Conservation (phyloP, 495 filamentous ascomycete species). For the Penicillium lagena region DNA sequence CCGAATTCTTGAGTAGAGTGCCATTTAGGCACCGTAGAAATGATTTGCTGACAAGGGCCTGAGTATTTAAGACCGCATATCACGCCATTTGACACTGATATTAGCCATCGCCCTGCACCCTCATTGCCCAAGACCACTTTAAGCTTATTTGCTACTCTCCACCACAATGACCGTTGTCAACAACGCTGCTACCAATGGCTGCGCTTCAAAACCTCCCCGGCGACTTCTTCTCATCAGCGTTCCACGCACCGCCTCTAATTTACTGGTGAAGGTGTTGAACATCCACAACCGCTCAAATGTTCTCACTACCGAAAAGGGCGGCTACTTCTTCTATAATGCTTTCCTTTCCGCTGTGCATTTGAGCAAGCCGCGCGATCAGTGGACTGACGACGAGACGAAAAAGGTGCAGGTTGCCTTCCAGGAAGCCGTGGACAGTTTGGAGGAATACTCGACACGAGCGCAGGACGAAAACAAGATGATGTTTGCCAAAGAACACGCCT, state of each 20-base stretch:
- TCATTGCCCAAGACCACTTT: not conserved
- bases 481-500: constrained; percentile 36
- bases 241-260: constrained; percentile 39
- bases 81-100: constrained; percentile 1
- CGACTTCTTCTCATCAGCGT: constrained; percentile 19
- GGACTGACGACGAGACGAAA: constrained; percentile 16
- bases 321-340: constrained; percentile 33
- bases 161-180: not conserved
- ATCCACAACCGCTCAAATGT: constrained; percentile 29
- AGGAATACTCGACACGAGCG: constrained; percentile 18
- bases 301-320: constrained; percentile 18
- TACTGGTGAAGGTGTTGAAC: constrained; percentile 30
- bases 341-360: not conserved
- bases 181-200: no score
- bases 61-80: not conserved
- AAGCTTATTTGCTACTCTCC: constrained; percentile 2
- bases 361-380: constrained; percentile 16
- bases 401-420: constrained; percentile 7
- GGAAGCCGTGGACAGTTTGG: constrained; percentile 18
- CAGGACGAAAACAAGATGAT: constrained; percentile 18
- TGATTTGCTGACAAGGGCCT: no score
- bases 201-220: not conserved
- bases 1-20: no score
- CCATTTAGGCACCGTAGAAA: no score
- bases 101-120: not conserved